Evolutionary conservation across 352 stramenopile species (phyloP), one percentile per base, ranked within the genome.

Genomic region (Globisporangium paddicum): DNA sequence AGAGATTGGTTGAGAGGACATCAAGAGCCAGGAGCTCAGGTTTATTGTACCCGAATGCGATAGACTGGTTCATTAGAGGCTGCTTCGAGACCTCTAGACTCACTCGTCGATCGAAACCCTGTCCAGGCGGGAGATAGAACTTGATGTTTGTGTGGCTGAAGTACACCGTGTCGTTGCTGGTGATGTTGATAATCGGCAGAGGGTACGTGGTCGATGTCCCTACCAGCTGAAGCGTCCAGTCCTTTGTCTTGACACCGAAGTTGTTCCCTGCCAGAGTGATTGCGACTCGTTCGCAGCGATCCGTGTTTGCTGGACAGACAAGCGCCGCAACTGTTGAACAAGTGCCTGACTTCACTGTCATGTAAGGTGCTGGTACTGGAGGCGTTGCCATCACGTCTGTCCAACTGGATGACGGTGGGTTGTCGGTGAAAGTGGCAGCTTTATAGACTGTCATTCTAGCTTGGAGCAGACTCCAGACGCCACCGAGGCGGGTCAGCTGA

Each of bases 131-230:
- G 25, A 86, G 51, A 21, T 78, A 72, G 48, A 88, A 88, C 44
- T 76, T 69, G 60, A 88, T 82, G 34, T 66, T 68, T 0, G 66
- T 77, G 64, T 88, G 78, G 53, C 71, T 86, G 61, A 79, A 88
- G 61, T 73, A 84, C 2, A 82, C 47, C 46, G 85, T 72, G 25
- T 82, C 69, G 37, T 64, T 58, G 2, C 40, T 34, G 2, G 68
- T 73, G 19, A 88, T 52, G 52, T 64, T 64, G 16, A 82, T 60
- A 0, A 63, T 54, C 55, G 72, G 64, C 34, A 79, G 18, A 26
- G 26, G 13, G 34, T 40, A 57, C 0, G 26, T 10, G 8, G 45
- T 40, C 32, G 73, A 59, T 0, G 47, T 35, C 7, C 68, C 60
- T 1, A 71, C 35, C 3, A 87, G 58, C 49, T 79, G 61, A 9